Evolutionary conservation across 106 monocot species (phyloP).

Genomic region (Acorus calamus): DNA sequence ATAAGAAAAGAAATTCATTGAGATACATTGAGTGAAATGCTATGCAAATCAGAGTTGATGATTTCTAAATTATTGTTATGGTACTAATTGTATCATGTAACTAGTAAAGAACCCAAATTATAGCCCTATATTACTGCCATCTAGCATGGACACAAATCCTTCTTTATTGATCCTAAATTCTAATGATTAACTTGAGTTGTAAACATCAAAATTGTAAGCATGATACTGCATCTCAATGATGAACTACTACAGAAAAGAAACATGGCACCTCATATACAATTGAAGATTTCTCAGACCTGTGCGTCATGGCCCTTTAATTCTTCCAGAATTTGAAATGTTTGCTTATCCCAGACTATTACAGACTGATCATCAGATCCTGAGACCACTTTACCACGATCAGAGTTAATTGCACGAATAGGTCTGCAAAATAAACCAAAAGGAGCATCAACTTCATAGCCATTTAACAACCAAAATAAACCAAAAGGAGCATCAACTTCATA

Average conservation of each 20-base stretch:
- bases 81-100: too few relatives aligned
- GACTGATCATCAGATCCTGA: constrained; percentile 98
- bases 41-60: neutral
- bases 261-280: neutral
- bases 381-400: constrained; percentile 87
- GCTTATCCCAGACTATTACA: constrained; percentile 98
- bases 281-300: constrained; percentile 36
- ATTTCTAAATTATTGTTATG: constrained; percentile 1
- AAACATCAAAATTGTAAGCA: too few relatives aligned
- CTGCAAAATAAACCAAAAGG: constrained; percentile 33
- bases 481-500: too few relatives aligned
- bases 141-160: too few relatives aligned
- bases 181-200: too few relatives aligned
- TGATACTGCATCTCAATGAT: too few relatives aligned
- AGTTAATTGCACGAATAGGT: constrained; percentile 80
- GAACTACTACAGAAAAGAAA: constrained; percentile 1
- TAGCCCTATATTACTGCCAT: too few relatives aligned
- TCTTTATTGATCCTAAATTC: too few relatives aligned
- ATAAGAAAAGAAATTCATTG: too few relatives aligned
- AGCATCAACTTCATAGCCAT: too few relatives aligned
- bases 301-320: constrained; percentile 93
- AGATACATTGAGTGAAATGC: neutral
- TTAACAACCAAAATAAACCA: too few relatives aligned
- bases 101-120: too few relatives aligned
- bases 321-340: constrained; percentile 79